Conservation (phyloP, 2,329 filamentous ascomycete species). For the Fulvia fulva region DNA sequence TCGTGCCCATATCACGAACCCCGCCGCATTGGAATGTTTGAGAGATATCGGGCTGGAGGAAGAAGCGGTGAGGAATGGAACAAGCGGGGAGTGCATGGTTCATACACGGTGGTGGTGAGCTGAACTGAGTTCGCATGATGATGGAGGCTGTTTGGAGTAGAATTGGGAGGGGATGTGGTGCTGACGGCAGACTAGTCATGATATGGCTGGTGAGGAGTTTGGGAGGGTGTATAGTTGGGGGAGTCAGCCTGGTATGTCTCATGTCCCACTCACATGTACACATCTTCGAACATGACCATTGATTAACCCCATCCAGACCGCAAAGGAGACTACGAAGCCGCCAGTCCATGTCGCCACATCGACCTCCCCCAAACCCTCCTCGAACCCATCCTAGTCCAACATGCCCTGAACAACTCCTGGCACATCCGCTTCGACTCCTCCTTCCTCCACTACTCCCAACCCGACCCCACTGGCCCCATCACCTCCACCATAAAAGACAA, state of each 20-base stretch:
- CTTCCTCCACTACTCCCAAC: conserved; percentile 31
- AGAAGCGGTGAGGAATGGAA: conserved; percentile 32
- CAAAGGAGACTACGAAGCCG: conserved; percentile 39
- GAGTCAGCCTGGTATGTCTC: conserved; percentile 32
- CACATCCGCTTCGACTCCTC: conserved; percentile 39
- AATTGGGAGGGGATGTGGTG: too few species aligned
- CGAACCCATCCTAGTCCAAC: conserved; percentile 41
- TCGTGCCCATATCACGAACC: conserved; percentile 58
- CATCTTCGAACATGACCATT: too few species aligned
- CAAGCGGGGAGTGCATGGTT: conserved; percentile 34
- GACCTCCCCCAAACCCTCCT: conserved; percentile 44
- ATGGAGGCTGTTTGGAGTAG: too few species aligned
- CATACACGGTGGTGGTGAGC: conserved; percentile 41
- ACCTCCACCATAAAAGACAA: conserved; percentile 37
- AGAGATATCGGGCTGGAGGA: conserved; percentile 44
- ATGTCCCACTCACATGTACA: too few species aligned
- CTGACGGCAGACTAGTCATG: conserved; percentile 20
- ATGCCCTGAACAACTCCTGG: conserved; percentile 38
- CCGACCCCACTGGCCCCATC: conserved; percentile 24
- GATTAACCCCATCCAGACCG: conserved; percentile 14
- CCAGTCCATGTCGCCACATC: conserved; percentile 40
- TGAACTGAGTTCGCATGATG: too few species aligned
- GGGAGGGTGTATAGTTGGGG: conserved; percentile 43
- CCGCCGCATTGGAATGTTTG: conserved; percentile 49
- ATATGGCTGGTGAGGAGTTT: conserved; percentile 44